These are phyloP conservation scores for Eutrema heterophyllum DNA, from an alignment of 345 rosid species.

Conservation along the genomic window DNA sequence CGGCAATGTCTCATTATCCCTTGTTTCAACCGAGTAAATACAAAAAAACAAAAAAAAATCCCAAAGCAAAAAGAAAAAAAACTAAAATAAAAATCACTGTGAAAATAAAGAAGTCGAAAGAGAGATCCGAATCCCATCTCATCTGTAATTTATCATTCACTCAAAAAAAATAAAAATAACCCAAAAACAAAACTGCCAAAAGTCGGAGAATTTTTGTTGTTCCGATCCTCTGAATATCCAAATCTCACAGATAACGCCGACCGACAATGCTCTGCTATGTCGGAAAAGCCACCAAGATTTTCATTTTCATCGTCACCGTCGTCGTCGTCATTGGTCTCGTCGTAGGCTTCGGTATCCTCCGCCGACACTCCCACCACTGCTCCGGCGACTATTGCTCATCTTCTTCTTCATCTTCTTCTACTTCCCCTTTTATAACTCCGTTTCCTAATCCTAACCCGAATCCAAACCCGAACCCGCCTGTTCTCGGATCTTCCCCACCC, in stretches of 20 bases:
- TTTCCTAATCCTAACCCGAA: slow-evolving; percentile 22
- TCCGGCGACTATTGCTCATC: slow-evolving; percentile 51
- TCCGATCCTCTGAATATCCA: slow-evolving; percentile 5
- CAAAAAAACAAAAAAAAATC: neutral
- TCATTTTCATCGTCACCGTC: slow-evolving; percentile 82
- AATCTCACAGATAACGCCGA: neutral
- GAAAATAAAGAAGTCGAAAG: slow-evolving; percentile 13
- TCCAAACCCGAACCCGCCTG: slow-evolving; percentile 31
- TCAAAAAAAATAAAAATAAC: neutral
- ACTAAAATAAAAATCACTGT: neutral
- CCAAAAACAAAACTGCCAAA: neutral
- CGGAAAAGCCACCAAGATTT: slow-evolving; percentile 99
- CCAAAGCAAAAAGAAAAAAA: neutral
- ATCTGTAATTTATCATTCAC: neutral
- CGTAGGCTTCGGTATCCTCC: slow-evolving; percentile 61
- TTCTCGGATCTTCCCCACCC: slow-evolving; percentile 29
- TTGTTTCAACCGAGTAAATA: neutral
- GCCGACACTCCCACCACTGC: slow-evolving; percentile 52
- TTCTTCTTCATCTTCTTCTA: slow-evolving; percentile 32
- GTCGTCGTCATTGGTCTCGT: slow-evolving; percentile 60
- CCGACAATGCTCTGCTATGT: slow-evolving; percentile 66
- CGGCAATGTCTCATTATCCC: slow-evolving; percentile 3
- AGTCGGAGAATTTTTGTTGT: neutral
- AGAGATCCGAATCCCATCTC: slow-evolving; percentile 21
- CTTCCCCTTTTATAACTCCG: slow-evolving; percentile 44